Evolutionary conservation across 1,284 basidiomycete genomes (phyloP).

Genomic region (Termitomyces sp.): DNA sequence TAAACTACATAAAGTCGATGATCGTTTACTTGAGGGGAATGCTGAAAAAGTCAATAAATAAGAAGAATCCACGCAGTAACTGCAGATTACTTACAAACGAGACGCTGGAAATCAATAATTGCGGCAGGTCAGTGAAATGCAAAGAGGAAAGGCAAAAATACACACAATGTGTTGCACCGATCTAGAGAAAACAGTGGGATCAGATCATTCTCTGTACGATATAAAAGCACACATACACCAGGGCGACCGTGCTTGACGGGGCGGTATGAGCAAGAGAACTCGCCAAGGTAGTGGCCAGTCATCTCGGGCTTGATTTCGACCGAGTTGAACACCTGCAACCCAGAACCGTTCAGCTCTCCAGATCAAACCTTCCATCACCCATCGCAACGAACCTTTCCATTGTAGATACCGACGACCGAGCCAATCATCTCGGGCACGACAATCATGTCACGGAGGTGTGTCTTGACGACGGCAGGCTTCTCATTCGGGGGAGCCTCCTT

Average conservation of each 20-base stretch:
- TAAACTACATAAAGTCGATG: constrained; percentile 19
- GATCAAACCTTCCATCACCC: background rate
- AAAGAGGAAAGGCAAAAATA: constrained; percentile 13
- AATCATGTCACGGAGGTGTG: constrained; percentile 99
- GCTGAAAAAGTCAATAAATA: constrained; percentile 33
- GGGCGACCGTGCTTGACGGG: constrained; percentile 99
- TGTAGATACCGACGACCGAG: constrained; percentile 94
- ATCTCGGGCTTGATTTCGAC: constrained; percentile 99
- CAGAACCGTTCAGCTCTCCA: background rate
- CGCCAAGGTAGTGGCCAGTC: constrained; percentile 98
- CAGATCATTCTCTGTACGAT: background rate
- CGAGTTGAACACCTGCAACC: constrained; percentile 79
- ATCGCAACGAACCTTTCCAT: constrained; percentile 72
- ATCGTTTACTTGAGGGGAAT: constrained; percentile 72
- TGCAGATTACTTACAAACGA: constrained; percentile 53
- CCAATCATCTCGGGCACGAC: constrained; percentile 99
- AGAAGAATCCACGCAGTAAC: background rate
- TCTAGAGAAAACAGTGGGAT: constrained; percentile 36
- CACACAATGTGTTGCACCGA: constrained; percentile 86
- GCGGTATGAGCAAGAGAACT: constrained; percentile 93
- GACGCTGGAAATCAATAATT: constrained; percentile 41
- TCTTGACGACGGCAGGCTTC: constrained; percentile 98
- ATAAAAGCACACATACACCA: constrained; percentile 57
- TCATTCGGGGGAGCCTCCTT: constrained; percentile 98
- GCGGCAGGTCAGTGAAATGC: constrained; percentile 6